A percentile compares a stretch with the other conserved stretches of the same genome.
phyloP scores from a whole-genome alignment of 2,329 filamentous ascomycete species.

The Penicillium sp. region DNA sequence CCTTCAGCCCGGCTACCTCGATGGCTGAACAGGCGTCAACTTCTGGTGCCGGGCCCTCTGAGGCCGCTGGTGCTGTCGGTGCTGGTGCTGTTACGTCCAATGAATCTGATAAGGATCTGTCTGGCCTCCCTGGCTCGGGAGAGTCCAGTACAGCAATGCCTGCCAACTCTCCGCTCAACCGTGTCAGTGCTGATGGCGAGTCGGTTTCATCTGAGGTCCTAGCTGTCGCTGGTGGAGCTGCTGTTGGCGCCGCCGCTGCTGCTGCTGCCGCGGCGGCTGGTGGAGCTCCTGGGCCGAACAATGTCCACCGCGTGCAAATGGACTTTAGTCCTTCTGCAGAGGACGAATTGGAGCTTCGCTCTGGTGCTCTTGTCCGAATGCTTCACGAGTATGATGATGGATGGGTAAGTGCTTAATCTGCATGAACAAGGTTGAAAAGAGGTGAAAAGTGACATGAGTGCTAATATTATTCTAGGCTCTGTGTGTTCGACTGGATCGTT shows the following conservation, averaged over 20 bases:
- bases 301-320: slow-evolving; percentile 90
- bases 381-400: slow-evolving; percentile 98
- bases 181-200: slow-evolving; percentile 29
- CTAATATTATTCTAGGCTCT: slow-evolving; percentile 66
- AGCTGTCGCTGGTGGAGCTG: slow-evolving; percentile 13
- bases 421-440: background rate
- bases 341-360: slow-evolving; percentile 81
- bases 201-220: slow-evolving; percentile 24
- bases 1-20: slow-evolving; percentile 62
- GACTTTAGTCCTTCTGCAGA: slow-evolving; percentile 92
- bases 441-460: background rate
- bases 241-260: slow-evolving; percentile 15
- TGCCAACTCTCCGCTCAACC: slow-evolving; percentile 29
- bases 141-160: slow-evolving; percentile 30
- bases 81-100: slow-evolving; percentile 43
- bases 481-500: slow-evolving; percentile 86
- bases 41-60: slow-evolving; percentile 33
- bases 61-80: slow-evolving; percentile 44
- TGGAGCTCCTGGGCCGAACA: slow-evolving; percentile 54
- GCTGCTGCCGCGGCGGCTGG: slow-evolving; percentile 19
- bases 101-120: slow-evolving; percentile 25
- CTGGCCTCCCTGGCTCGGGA: slow-evolving; percentile 27
- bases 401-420: slow-evolving; percentile 71
- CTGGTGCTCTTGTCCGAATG: slow-evolving; percentile 83
- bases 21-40: slow-evolving; percentile 20